Percentiles rank a stretch among this genome's conserved stretches.
phyloP scores from a whole-genome alignment of 75 land plant genomes.

The Cryptomeria japonica region DNA sequence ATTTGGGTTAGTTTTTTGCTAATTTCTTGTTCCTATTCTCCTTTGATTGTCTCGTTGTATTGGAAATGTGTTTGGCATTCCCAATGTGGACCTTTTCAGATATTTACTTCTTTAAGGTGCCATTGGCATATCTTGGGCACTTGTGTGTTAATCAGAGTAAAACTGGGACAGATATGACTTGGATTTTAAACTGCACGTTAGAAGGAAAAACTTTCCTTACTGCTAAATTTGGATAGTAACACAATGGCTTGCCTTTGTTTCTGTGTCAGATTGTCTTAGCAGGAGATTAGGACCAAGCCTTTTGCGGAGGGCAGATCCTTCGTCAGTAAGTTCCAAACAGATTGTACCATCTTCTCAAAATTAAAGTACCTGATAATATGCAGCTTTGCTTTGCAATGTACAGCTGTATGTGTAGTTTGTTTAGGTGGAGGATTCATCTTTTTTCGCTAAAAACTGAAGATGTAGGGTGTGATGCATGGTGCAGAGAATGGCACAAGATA shows the following conservation, averaged over 20 bases:
- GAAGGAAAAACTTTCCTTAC: neutral
- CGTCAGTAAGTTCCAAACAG: conserved; percentile 43
- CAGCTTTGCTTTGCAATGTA: neutral
- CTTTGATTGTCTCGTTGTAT: neutral
- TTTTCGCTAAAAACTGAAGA: neutral
- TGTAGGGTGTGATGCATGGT: conserved; percentile 13
- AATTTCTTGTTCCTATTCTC: neutral
- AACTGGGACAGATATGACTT: neutral
- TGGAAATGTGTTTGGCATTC: neutral
- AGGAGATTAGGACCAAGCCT: conserved; percentile 79
- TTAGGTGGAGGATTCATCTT: conserved; percentile 2
- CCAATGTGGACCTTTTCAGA: neutral
- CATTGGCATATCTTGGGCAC: neutral
- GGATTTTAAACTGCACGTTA: neutral
- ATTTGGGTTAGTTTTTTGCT: neutral
- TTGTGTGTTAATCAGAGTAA: neutral
- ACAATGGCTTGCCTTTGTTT: conserved; percentile 5
- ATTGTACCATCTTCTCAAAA: neutral
- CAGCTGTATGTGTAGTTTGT: neutral
- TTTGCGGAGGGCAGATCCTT: conserved; percentile 58
- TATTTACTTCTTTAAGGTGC: neutral
- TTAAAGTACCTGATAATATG: neutral
- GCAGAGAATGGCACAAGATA: conserved; percentile 66
- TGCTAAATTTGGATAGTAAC: neutral
- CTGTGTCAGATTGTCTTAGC: conserved; percentile 76